phyloP scores from a whole-genome alignment of 768 basidiomycete genomes.

The Russula olivacea region DNA sequence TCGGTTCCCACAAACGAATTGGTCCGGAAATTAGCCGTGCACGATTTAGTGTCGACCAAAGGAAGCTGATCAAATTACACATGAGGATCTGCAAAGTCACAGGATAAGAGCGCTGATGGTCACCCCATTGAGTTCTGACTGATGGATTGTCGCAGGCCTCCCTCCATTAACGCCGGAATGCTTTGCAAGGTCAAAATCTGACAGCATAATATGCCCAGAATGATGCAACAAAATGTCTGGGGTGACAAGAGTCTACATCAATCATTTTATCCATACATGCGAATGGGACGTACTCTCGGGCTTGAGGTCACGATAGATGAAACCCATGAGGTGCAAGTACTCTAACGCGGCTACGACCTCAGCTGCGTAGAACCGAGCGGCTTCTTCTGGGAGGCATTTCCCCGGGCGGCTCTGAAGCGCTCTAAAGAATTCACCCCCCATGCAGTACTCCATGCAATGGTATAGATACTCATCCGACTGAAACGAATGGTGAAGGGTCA shows the following conservation, averaged over 20 bases:
- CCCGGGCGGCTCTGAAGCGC: constrained; percentile 92
- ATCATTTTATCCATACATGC: constrained; percentile 10
- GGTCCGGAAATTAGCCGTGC: constrained; percentile 95
- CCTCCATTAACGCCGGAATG: constrained; percentile 84
- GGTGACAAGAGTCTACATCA: constrained; percentile 23
- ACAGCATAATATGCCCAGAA: constrained; percentile 98
- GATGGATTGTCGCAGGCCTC: constrained; percentile 80
- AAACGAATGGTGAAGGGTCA: constrained; percentile 98
- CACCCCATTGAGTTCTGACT: constrained; percentile 84
- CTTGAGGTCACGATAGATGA: constrained; percentile 98
- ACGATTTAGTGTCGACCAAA: constrained; percentile 93
- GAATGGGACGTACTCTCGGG: constrained; percentile 80
- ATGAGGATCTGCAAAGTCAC: constrained; percentile 8
- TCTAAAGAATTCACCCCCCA: constrained; percentile 99
- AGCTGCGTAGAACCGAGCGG: constrained; percentile 94
- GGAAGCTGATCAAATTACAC: constrained; percentile 53
- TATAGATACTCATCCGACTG: constrained; percentile 97
- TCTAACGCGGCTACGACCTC: constrained; percentile 97
- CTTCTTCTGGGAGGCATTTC: constrained; percentile 95
- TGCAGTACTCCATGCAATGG: constrained; percentile 99
- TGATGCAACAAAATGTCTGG: constrained; percentile 95
- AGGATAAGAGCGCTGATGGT: constrained; percentile 30
- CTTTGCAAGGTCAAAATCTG: constrained; percentile 98
- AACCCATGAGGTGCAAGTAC: constrained; percentile 98
- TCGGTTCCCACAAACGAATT: constrained; percentile 99